phyloP scores from a whole-genome alignment of 2,329 filamentous ascomycete species.

The Colletotrichum siamense region DNA sequence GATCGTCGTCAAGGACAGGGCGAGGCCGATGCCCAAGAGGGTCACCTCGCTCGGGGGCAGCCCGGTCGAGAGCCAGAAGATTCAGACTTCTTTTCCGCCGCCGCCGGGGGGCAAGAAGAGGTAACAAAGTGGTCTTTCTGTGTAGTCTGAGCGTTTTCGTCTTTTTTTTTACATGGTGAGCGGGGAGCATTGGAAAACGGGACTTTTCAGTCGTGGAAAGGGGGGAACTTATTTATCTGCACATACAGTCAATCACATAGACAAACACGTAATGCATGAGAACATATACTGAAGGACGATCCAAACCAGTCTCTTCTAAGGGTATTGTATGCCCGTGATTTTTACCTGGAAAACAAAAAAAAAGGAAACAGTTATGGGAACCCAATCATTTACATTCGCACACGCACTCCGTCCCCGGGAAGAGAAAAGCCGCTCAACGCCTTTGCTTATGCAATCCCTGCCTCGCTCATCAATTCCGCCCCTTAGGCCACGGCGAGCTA shows the following conservation, averaged over 20 bases:
- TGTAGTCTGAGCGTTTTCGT: not conserved
- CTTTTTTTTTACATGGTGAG: not conserved
- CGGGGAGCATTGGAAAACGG: not conserved
- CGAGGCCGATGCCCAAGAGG: constrained; percentile 12
- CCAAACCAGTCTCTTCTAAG: constrained; percentile 16
- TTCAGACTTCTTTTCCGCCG: constrained; percentile 44
- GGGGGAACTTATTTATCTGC: not conserved
- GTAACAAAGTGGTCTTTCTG: not conserved
- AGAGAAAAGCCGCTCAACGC: constrained; percentile 6
- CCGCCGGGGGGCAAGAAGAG: constrained; percentile 35
- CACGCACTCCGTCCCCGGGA: not conserved
- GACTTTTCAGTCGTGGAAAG: not conserved
- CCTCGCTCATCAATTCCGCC: not conserved
- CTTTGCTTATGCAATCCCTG: constrained; percentile 14
- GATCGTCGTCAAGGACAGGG: not conserved
- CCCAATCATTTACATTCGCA: not conserved
- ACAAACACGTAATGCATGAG: not conserved
- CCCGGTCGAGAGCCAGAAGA: constrained; percentile 39
- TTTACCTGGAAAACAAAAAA: constrained; percentile 7
- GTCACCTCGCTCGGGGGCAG: constrained; percentile 22
- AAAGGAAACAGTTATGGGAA: constrained; percentile 10
- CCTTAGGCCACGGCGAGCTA: constrained; percentile 39
- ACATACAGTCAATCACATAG: not conserved
- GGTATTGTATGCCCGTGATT: constrained; percentile 7
- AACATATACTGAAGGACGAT: not conserved